A percentile compares a stretch with the other conserved stretches of the same genome.
phyloP scores from a whole-genome alignment of 2,329 filamentous ascomycete genomes.

The Diaporthe sp. region DNA sequence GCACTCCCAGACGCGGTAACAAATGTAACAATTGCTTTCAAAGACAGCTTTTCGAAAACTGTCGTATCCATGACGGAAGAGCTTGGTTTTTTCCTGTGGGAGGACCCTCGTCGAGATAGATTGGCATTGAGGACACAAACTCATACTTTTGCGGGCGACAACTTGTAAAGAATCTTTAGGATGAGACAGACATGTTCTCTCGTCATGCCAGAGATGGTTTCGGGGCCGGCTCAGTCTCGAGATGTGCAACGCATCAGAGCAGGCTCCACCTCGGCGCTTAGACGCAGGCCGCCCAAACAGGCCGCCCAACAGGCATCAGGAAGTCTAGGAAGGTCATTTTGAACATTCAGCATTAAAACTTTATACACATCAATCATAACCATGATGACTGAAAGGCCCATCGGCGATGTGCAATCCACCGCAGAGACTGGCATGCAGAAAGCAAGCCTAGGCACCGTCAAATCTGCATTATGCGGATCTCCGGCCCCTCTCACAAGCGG shows the following conservation, averaged over 20 bases:
- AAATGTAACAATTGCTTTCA: slow-evolving; percentile 8
- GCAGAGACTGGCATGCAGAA: too few species aligned
- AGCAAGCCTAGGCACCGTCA: too few species aligned
- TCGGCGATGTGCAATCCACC: not conserved
- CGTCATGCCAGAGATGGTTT: too few species aligned
- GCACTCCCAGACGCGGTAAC: slow-evolving; percentile 18
- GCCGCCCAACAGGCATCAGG: not conserved
- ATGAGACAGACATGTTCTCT: too few species aligned
- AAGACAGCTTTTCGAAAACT: slow-evolving; percentile 6
- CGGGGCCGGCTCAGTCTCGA: not conserved
- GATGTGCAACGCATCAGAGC: not conserved
- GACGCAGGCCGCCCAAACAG: not conserved
- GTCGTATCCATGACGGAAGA: not conserved
- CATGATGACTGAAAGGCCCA: not conserved
- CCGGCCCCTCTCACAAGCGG: too few species aligned
- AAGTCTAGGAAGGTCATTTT: not conserved
- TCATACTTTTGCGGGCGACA: not conserved
- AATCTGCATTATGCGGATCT: too few species aligned
- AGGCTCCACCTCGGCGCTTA: slow-evolving; percentile 14
- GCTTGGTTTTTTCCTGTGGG: not conserved
- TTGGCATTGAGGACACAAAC: slow-evolving; percentile 27
- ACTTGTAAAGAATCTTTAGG: too few species aligned
- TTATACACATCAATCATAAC: not conserved
- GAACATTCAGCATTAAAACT: not conserved
- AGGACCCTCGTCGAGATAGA: slow-evolving; percentile 1